Evolutionary conservation across 495 filamentous ascomycete species (phyloP).

Genomic region (Aspergillus heteromorphus): DNA sequence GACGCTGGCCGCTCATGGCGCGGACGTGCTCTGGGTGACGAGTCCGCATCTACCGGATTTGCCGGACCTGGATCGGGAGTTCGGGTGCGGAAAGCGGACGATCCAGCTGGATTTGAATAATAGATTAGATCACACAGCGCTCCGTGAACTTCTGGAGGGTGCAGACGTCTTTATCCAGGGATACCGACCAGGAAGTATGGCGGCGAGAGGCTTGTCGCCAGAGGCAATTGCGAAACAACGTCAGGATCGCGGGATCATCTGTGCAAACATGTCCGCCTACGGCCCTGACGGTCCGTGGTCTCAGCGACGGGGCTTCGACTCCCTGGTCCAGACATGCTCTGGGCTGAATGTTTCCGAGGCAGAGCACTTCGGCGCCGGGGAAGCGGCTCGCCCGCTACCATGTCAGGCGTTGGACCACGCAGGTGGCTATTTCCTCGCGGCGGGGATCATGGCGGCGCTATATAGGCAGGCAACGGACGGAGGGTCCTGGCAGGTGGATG

Average conservation of each 20-base stretch:
- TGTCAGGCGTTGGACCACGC: conserved; percentile 54
- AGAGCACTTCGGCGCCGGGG: conserved; percentile 50
- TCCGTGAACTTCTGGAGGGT: conserved; percentile 44
- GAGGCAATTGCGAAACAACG: conserved; percentile 33
- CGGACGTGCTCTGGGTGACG: conserved; percentile 58
- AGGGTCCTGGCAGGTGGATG: conserved; percentile 53
- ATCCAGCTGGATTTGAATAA: conserved; percentile 46
- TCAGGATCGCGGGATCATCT: conserved; percentile 47
- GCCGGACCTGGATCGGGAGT: conserved; percentile 62
- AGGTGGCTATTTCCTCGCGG: conserved; percentile 51
- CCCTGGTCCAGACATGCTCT: conserved; percentile 43
- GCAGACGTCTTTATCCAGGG: conserved; percentile 49
- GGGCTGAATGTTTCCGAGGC: conserved; percentile 46
- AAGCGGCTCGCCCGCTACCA: conserved; percentile 58
- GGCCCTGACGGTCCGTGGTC: conserved; percentile 32
- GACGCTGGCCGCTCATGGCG: conserved; percentile 55
- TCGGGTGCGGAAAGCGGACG: conserved; percentile 56
- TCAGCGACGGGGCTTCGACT: conserved; percentile 35
- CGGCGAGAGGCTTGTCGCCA: conserved; percentile 45
- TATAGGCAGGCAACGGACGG: conserved; percentile 49
- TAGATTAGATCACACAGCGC: conserved; percentile 31
- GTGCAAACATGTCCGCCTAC: conserved; percentile 59
- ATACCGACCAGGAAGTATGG: conserved; percentile 54
- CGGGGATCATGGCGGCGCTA: conserved; percentile 50
- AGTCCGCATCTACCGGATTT: conserved; percentile 55